Conservation (phyloP, 768 basidiomycete genomes). For the Lyophyllum semitale region DNA sequence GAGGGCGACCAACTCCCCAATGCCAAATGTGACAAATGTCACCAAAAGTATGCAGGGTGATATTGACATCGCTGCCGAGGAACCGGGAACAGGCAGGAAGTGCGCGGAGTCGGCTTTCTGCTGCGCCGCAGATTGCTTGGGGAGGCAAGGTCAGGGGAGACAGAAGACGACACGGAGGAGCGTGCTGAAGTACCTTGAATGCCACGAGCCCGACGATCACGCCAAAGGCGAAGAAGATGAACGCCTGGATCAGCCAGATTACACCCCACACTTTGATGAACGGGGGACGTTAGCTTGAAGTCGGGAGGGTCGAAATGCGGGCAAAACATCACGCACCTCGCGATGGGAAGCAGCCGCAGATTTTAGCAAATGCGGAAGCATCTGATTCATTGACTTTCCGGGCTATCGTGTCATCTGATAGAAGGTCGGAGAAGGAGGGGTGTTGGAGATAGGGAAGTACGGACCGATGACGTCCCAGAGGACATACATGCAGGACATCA, state of each 20-base stretch:
- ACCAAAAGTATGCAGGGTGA: slow-evolving; percentile 26
- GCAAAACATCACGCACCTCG: slow-evolving; percentile 50
- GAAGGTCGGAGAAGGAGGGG: neutral
- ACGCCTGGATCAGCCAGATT: slow-evolving; percentile 79
- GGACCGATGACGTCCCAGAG: slow-evolving; percentile 86
- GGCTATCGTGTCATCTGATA: slow-evolving; percentile 77
- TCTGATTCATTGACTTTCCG: slow-evolving; percentile 88
- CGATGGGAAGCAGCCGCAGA: slow-evolving; percentile 86
- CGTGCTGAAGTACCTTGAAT: slow-evolving; percentile 67
- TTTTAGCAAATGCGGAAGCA: slow-evolving; percentile 80
- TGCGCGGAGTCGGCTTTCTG: slow-evolving; percentile 36
- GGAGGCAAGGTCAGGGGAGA: neutral
- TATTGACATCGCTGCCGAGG: slow-evolving; percentile 34
- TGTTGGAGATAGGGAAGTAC: slow-evolving; percentile 15
- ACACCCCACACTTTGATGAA: slow-evolving; percentile 75
- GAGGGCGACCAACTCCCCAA: slow-evolving; percentile 1
- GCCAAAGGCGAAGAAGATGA: slow-evolving; percentile 73
- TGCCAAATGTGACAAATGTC: slow-evolving; percentile 16
- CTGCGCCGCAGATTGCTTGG: slow-evolving; percentile 55
- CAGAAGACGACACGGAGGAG: neutral
- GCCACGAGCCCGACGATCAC: slow-evolving; percentile 76
- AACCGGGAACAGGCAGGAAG: slow-evolving; percentile 64
- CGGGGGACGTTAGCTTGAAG: slow-evolving; percentile 2
- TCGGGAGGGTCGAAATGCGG: neutral
- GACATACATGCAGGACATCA: slow-evolving; percentile 86